Evolutionary conservation across 2,329 filamentous ascomycete species (phyloP), one percentile per base, ranked within the genome.

Genomic region (Xylaria sp.): DNA sequence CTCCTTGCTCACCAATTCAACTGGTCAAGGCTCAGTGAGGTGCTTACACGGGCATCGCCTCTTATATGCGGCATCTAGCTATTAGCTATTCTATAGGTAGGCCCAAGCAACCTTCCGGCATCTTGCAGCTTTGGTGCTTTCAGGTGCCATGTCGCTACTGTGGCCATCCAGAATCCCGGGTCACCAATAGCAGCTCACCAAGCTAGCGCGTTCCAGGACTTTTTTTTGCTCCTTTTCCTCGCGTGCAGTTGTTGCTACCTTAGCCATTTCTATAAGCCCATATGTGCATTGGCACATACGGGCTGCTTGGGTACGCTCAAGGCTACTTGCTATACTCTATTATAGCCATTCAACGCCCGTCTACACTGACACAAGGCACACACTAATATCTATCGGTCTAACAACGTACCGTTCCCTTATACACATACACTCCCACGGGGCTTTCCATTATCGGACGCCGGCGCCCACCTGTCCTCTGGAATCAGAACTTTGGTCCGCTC

Each of bases 111-210:
- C 36, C 54, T 44, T 38, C 63, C 68, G 66, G 68, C 63, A 69
- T 62, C 66, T 63, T 66, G 66, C 68, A 71, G 68, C 58, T 57
- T 40, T 36, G 59, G 63, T 59, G 66, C 62, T 40, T 31, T 68
- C 65, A 65, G 63, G 57, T 71, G 69, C 66, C 66, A 71, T 71
- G 69, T 71, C 67, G 66, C 63, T 71, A 44, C 66, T 57, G 64
- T 59, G 66, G 67, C 53, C 65, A 71, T 65, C 70, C 70, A 71
- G 70, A 59, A 68, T 59, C 61, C 58, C 67, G 70, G 70, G 70
- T 70, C 67, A 59, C 70, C 70, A 71, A 70, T 71, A 70, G 65
- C 61, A 56, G 59, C 42, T 59, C 64, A 40, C 42, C 64, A 65
- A 31, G 36, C 56, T 59, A 59, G 60, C 57, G 44, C 49, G 17